Conservation (phyloP, 2,329 filamentous ascomycete genomes). For the Penicillium griseofulvum region DNA sequence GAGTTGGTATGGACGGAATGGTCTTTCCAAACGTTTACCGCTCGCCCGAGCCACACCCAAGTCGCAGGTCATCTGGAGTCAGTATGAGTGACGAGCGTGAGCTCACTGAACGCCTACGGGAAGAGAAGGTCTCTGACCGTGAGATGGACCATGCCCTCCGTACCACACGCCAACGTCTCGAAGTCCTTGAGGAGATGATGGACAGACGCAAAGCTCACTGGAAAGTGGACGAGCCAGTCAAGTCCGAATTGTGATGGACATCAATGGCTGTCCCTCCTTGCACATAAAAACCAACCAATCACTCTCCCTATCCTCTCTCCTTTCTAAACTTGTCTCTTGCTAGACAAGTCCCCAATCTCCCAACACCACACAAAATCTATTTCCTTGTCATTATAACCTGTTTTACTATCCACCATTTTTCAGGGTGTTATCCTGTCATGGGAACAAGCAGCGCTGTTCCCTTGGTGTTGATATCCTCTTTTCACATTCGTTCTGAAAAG, state of each 20-base stretch:
- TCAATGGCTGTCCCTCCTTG: background rate
- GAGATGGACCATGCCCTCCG: slow-evolving; percentile 78
- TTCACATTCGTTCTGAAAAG: background rate
- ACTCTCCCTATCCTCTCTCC: background rate
- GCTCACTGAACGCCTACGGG: slow-evolving; percentile 57
- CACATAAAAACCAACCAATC: background rate
- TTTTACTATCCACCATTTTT: background rate
- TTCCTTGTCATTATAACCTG: background rate
- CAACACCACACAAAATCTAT: background rate
- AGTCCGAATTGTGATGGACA: slow-evolving; percentile 23
- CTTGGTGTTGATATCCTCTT: background rate
- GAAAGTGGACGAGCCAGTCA: slow-evolving; percentile 15
- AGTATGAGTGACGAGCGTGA: slow-evolving; percentile 39
- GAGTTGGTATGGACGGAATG: slow-evolving; percentile 67
- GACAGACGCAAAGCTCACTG: slow-evolving; percentile 52
- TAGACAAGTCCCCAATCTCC: background rate
- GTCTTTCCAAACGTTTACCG: slow-evolving; percentile 36
- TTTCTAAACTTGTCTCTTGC: background rate
- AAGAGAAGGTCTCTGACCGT: slow-evolving; percentile 68
- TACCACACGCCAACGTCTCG: slow-evolving; percentile 81
- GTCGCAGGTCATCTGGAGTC: slow-evolving; percentile 46
- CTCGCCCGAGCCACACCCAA: slow-evolving; percentile 31
- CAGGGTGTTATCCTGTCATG: background rate
- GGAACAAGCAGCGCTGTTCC: slow-evolving; percentile 1
- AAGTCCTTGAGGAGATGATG: slow-evolving; percentile 71